Base-by-base conservation (phyloP, 257 asterid species). In the Nicotiana benthamiana region DNA sequence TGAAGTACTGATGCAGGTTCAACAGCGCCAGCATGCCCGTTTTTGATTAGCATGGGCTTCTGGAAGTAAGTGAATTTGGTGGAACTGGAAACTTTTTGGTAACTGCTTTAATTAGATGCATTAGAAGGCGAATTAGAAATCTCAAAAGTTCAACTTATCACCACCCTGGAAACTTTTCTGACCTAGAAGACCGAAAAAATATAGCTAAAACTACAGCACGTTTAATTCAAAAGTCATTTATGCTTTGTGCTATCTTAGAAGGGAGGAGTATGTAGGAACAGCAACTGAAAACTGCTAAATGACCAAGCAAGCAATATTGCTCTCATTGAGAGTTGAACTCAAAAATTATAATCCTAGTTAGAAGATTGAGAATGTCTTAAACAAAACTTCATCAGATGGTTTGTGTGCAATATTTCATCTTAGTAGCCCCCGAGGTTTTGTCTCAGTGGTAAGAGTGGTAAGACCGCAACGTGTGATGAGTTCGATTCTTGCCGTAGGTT, bases 91-190 rank as follows among this genome's bases (percentile, higher is more conserved):
- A 68, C 12, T 7, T 70, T 20, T 54, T 20, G 34, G n/a, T 5
- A 3, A 40, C 34, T 22, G 20, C 20, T 70, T 18, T 20, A 43
- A 2, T 3, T 27, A 5, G 59, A 43, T 80, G 26, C 54, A 24
- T 64, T 43, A 48, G 74, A 28, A 11, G 51, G 16, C 63, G 54
- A 56, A 60, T 65, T 48, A 60, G 68, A 61, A 32, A 76, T 75
- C 77, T 59, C 83, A 75, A 12, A 70, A 43, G 59, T 43, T 84
- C 43, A 52, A 81, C 66, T 77, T 32, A 80, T n/a, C 53, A 67
- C 77, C 67, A 70, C 36, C 77, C 36, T 70, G 20, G 59, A 40
- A 62, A 24, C 51, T 63, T 24, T 10, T 12, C 60, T 54, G 61
- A 75, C 20, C 28, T 26, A 32, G 36, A 62, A 36, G 60, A 79